Conservation (phyloP, 805 yeast species). For the Lipomyces spencermartinsiae region DNA sequence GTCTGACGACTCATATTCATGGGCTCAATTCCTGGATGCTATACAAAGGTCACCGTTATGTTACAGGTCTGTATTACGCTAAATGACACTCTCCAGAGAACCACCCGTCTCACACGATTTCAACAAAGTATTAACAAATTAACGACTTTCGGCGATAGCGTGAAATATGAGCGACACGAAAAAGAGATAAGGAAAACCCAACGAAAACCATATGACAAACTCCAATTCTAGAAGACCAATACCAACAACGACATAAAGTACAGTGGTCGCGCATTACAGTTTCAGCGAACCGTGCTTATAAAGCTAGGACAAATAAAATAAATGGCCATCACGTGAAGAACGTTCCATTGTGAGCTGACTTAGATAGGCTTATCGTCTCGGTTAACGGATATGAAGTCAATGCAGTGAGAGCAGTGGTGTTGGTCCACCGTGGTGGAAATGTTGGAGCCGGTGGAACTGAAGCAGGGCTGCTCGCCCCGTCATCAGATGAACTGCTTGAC, state of each 20-base stretch:
- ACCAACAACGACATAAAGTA: background rate
- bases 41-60: too few species aligned
- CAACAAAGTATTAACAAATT: too few species aligned
- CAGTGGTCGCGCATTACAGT: background rate
- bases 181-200: background rate
- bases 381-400: background rate
- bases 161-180: background rate
- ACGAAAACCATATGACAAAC: background rate
- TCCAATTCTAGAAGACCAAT: background rate
- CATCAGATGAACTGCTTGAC: background rate
- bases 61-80: too few species aligned
- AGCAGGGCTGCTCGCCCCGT: background rate
- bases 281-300: background rate
- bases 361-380: background rate
- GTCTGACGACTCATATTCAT: too few species aligned
- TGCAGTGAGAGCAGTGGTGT: slow-evolving; percentile 1
- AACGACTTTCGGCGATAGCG: too few species aligned
- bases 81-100: too few species aligned
- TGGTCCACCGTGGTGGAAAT: slow-evolving; percentile 20
- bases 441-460: slow-evolving; percentile 10
- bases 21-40: too few species aligned
- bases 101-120: too few species aligned
- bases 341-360: background rate
- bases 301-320: background rate
- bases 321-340: background rate